Percentiles rank a stretch among this genome's conserved stretches.
phyloP scores from a whole-genome alignment of 495 filamentous ascomycete species.

The Acidomyces sp. region DNA sequence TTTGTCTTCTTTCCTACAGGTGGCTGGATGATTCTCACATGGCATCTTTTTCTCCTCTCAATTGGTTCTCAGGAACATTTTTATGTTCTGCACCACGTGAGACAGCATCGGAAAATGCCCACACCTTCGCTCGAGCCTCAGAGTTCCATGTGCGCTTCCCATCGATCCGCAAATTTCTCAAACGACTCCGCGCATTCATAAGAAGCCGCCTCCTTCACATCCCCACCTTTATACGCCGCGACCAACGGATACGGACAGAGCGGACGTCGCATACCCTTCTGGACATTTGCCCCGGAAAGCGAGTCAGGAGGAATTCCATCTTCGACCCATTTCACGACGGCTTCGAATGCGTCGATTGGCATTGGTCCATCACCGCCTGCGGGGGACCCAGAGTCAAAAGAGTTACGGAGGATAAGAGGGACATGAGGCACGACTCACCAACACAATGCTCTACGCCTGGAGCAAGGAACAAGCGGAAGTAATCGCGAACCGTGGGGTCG shows the following conservation, averaged over 20 bases:
- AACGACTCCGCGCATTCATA: slow-evolving; percentile 11
- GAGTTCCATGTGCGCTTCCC: slow-evolving; percentile 1
- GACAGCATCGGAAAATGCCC: no score
- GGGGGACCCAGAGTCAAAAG: no score
- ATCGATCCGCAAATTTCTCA: background rate
- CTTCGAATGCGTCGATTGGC: slow-evolving; percentile 14
- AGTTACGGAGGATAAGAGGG: no score
- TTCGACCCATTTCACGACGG: slow-evolving; percentile 24
- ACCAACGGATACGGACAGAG: slow-evolving; percentile 19
- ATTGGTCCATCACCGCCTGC: slow-evolving; percentile 14
- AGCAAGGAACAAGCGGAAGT: slow-evolving; percentile 22
- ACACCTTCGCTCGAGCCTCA: background rate
- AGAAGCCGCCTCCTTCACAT: slow-evolving; percentile 9
- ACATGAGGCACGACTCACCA: no score
- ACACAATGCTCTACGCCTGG: slow-evolving; percentile 23
- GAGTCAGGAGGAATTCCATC: slow-evolving; percentile 17
- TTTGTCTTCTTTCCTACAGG: no score
- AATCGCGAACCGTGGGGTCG: slow-evolving; percentile 17
- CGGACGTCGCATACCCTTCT: slow-evolving; percentile 3
- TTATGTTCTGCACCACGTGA: no score
- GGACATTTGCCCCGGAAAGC: slow-evolving; percentile 9
- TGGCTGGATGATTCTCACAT: no score
- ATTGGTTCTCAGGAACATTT: no score
- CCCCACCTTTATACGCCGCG: slow-evolving; percentile 12
- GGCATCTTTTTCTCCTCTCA: no score